Percentiles rank a stretch among this genome's conserved stretches.
These are phyloP conservation scores for Colletotrichum tropicale DNA, from an alignment of 2,329 filamentous ascomycete genomes.

Conservation along the genomic window DNA sequence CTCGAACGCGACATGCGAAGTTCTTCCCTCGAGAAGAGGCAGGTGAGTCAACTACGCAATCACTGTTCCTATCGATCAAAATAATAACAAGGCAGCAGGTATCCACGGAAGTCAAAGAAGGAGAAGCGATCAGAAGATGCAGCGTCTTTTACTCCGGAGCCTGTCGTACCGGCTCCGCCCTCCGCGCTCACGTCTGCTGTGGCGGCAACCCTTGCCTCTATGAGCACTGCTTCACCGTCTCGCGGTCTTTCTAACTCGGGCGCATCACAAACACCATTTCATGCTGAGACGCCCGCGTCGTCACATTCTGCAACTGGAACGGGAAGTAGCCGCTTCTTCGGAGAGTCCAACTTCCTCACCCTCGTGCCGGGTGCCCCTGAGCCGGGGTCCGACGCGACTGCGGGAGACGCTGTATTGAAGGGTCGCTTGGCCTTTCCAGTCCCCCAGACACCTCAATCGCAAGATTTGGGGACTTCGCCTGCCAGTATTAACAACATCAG, in stretches of 20 bases:
- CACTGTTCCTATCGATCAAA: not conserved
- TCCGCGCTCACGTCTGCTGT: not conserved
- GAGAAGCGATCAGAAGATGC: not conserved
- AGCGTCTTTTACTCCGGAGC: not conserved
- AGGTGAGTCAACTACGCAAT: not conserved
- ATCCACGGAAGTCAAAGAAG: slow-evolving; percentile 18
- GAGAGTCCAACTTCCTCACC: slow-evolving; percentile 43
- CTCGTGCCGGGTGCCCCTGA: slow-evolving; percentile 24
- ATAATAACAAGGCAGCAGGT: not conserved
- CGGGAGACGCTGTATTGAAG: not conserved
- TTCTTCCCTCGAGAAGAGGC: slow-evolving; percentile 22
- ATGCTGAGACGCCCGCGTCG: slow-evolving; percentile 8
- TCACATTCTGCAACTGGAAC: not conserved
- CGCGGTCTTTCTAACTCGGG: not conserved
- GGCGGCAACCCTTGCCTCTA: slow-evolving; percentile 1
- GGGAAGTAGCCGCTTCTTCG: slow-evolving; percentile 33
- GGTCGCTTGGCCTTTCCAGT: slow-evolving; percentile 22
- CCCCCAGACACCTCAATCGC: slow-evolving; percentile 9
- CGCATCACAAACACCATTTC: not conserved
- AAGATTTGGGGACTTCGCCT: not conserved
- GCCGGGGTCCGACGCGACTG: not conserved
- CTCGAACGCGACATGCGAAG: slow-evolving; percentile 17
- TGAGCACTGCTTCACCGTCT: slow-evolving; percentile 16
- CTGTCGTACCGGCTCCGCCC: not conserved
- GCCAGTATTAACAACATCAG: slow-evolving; percentile 18